Evolutionary conservation across 805 yeast species (phyloP), one percentile per base, ranked within the genome.

Genomic region (Saccharomycopsis oosterbeekiorum): DNA sequence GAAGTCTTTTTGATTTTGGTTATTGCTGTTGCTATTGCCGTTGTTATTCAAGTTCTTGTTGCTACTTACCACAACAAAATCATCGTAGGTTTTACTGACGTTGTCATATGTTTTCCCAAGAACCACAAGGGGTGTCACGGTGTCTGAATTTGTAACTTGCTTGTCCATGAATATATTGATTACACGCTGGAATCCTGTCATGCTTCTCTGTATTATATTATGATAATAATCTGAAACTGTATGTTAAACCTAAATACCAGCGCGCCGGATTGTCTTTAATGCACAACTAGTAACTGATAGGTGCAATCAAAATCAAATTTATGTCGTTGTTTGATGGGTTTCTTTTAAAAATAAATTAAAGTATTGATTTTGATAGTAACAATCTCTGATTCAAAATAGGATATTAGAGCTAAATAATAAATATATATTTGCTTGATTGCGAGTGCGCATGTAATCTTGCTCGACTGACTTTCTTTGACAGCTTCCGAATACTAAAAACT

Each of bases 131-230:
- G 75, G 72, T 57, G 73, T 71, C 21, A 60, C 68, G 17, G 63
- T 68, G 63, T 79, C 82, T 1, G 72, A 71, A 60, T 78, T 75
- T 21, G 64, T 66, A 1, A 77, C 75, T 66, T 70, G 75, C n/a
- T 71, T 71, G 63, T 76, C 80, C 75, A 78, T 74, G 56, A 78
- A 70, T 60, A 76, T 73, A 57, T 74, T 75, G 9, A 80, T 70
- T 42, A 79, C 76, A 59, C 80, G 67, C 65, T 76, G 77, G 42
- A 60, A 37, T n/a, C 61, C 61, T 15, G 40, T 41, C 53, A 47
- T 47, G 21, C n/a, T 47, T 47, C 34, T 21, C 9, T 47, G 11
- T 43, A 19, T 21, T 47, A 21, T 21, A 47, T 5, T 19, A 29
- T 6, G 34, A 29, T 29, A 29, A 29, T 29, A 29, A 29, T 29